Evolutionary conservation across 2,329 filamentous ascomycete species (phyloP).

Genomic region (Diaporthe sp.): DNA sequence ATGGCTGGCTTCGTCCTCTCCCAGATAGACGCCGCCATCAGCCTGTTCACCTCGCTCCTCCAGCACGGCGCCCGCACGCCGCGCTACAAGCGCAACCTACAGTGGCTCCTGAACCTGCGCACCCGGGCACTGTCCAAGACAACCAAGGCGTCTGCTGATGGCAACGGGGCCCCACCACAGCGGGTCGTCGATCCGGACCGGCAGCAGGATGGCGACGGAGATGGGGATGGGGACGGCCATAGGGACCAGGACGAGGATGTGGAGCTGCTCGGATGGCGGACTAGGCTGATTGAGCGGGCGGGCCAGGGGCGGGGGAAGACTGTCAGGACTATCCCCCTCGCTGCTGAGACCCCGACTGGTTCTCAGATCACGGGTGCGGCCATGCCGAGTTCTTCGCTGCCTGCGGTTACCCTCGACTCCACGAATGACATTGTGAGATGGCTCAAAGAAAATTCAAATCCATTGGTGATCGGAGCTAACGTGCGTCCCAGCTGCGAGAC

Average conservation of each 20-base stretch:
- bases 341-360: background rate
- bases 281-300: slow-evolving; percentile 26
- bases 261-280: slow-evolving; percentile 23
- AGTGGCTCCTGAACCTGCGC: slow-evolving; percentile 19
- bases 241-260: slow-evolving; percentile 18
- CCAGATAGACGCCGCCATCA: slow-evolving; percentile 25
- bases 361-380: background rate
- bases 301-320: slow-evolving; percentile 12
- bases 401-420: background rate
- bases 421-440: background rate
- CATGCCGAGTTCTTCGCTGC: background rate
- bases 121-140: slow-evolving; percentile 7
- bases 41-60: slow-evolving; percentile 21
- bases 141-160: background rate
- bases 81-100: slow-evolving; percentile 25
- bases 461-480: background rate
- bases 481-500: background rate
- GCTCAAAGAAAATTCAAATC: no score
- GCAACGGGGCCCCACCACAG: background rate
- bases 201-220: background rate
- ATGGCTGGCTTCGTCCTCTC: slow-evolving; percentile 20
- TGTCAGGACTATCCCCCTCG: slow-evolving; percentile 14
- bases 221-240: background rate
- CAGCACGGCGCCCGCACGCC: slow-evolving; percentile 17
- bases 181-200: background rate